Base-by-base conservation (phyloP, 2,329 filamentous ascomycete species). In the Fusarium vanettenii region DNA sequence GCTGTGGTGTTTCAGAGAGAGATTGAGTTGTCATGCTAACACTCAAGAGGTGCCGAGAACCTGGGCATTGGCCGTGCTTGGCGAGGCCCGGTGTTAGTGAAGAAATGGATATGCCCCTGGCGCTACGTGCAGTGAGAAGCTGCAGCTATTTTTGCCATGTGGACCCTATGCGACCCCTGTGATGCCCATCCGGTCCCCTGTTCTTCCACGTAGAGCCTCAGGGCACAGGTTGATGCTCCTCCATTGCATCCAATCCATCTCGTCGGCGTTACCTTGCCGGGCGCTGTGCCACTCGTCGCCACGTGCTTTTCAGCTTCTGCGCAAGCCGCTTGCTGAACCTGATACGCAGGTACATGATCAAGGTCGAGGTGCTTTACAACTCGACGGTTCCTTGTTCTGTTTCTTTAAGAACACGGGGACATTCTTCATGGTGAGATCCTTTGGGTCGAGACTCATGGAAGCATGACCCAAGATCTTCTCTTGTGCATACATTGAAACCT, bases 1-100 rank as follows among this genome's bases (percentile, higher is more conserved):
- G 70, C 65, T 74, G 60, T 70, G 72, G 70, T 78, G 79, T 80
- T 80, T 80, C 79, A 79, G 75, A 60, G 61, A 50, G 68, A 79
- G 71, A 76, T 76, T 75, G 72, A 70, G 68, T 72, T 73, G 70
- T 71, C 72, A 75, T 78, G 76, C 75, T 76, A 67, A 67, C 45
- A 57, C 48, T 59, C 66, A 60, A 37, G 27, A 55, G 43, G 63
- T 70, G 67, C 67, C 63, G 59, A 63, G 60, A 41, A 45, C 55
- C 35, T 59, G 33, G 55, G 27, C 13, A 29, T 31, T 33, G 52
- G 52, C 67, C 64, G 56, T 67, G 68, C 31, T 55, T 35, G 45
- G 60, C 45, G 13, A 25, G 61, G 25, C 48, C 60, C 56, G 37
- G 25, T 60, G 55, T 66, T 66, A 66, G 63, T 66, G 55, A 33